A percentile compares a stretch with the other conserved stretches of the same genome.
These are phyloP conservation scores for Limonomyces culmigenus DNA, from an alignment of 1,284 basidiomycete species.

Conservation along the genomic window DNA sequence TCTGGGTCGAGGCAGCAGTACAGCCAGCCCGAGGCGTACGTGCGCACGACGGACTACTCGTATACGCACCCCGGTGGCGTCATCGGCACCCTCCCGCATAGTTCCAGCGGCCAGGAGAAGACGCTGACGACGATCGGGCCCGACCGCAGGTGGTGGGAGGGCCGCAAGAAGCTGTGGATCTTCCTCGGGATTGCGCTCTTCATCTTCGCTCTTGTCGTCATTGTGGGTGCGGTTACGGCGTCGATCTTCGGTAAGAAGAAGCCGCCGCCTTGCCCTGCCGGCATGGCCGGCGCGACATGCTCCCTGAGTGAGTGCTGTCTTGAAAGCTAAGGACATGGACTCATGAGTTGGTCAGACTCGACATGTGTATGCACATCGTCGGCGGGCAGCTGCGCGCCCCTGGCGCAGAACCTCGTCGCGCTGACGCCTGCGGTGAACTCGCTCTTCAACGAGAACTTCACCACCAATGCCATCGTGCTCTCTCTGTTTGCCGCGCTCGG, in stretches of 20 bases:
- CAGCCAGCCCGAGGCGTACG: too few species aligned
- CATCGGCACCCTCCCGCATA: too few species aligned
- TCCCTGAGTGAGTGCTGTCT: slow-evolving; percentile 28
- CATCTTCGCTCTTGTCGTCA: not conserved
- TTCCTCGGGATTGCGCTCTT: not conserved
- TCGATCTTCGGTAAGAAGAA: not conserved
- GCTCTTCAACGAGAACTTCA: slow-evolving; percentile 31
- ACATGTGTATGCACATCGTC: slow-evolving; percentile 41
- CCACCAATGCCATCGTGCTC: slow-evolving; percentile 22
- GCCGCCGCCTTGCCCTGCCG: slow-evolving; percentile 18
- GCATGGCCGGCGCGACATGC: slow-evolving; percentile 30
- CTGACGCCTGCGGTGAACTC: slow-evolving; percentile 31
- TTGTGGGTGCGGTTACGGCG: not conserved
- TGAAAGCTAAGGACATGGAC: not conserved
- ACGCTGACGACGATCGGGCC: too few species aligned
- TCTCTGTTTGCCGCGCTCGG: slow-evolving; percentile 33
- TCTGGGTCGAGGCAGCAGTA: too few species aligned
- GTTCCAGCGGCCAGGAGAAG: too few species aligned
- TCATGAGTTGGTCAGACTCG: slow-evolving; percentile 23
- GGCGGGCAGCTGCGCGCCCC: slow-evolving; percentile 26
- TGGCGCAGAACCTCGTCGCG: slow-evolving; percentile 32
- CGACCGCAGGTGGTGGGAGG: not conserved
- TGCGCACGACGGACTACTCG: too few species aligned
- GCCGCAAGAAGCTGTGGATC: not conserved
- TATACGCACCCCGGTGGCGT: too few species aligned